These are phyloP conservation scores for Aspergillus pseudoviridinutans DNA, from an alignment of 2,329 filamentous ascomycete species.

Conservation along the genomic window DNA sequence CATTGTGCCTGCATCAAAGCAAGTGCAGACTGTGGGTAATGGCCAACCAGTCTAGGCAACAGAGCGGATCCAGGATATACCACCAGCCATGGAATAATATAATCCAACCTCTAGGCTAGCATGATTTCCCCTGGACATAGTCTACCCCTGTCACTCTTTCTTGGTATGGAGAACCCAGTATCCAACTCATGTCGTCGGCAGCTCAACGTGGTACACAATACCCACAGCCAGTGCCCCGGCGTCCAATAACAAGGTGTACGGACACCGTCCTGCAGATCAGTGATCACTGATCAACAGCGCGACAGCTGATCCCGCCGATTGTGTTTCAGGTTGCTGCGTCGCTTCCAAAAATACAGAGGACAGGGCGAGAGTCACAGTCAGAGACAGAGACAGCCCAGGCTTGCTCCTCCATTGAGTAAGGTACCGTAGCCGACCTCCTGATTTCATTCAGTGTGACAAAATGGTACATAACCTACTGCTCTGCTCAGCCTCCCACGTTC, in stretches of 20 bases:
- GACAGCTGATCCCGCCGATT: not conserved
- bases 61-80: not conserved
- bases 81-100: not conserved
- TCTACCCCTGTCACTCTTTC: not conserved
- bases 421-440: not conserved
- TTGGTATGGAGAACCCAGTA: not conserved
- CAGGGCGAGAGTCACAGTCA: not conserved
- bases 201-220: not conserved
- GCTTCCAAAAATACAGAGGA: not conserved
- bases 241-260: not conserved
- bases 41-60: too few species aligned
- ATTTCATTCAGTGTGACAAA: not conserved
- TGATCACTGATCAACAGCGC: not conserved
- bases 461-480: not conserved
- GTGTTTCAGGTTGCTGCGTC: not conserved
- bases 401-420: not conserved
- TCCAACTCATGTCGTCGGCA: not conserved
- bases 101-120: not conserved
- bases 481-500: not conserved
- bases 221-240: not conserved
- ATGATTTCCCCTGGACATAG: not conserved
- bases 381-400: not conserved
- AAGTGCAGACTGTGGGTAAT: not conserved
- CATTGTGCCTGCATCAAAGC: not conserved
- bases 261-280: not conserved